Conservation (phyloP, 345 rosid species). For the Camelina hispida region DNA sequence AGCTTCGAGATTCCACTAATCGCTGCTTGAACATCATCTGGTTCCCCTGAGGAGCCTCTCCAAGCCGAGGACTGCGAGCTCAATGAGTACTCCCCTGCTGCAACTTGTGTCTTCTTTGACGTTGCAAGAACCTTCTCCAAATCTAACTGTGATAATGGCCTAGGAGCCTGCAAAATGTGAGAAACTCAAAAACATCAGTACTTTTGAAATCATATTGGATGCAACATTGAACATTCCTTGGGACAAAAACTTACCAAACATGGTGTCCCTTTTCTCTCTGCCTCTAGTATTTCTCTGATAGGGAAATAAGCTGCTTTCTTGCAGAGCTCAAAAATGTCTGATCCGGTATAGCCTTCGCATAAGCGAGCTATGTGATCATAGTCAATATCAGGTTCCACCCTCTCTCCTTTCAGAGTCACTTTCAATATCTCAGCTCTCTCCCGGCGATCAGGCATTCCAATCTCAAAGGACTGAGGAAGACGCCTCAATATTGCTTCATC, state of each 20-base stretch:
- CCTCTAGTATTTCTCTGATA: constrained; percentile 77
- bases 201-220: neutral
- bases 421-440: constrained; percentile 84
- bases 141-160: constrained; percentile 74
- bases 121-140: constrained; percentile 71
- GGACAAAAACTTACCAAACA: constrained; percentile 55
- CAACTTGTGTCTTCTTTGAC: constrained; percentile 73
- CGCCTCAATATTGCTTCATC: constrained; percentile 97
- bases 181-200: constrained; percentile 30
- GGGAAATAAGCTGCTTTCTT: constrained; percentile 96
- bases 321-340: constrained; percentile 95
- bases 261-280: constrained; percentile 80
- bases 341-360: constrained; percentile 88
- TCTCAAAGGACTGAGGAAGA: constrained; percentile 97
- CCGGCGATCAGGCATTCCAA: constrained; percentile 77
- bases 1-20: constrained; percentile 84
- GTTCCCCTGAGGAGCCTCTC: constrained; percentile 53
- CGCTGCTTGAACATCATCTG: constrained; percentile 84
- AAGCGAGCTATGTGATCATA: constrained; percentile 68
- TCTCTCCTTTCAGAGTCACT: constrained; percentile 85
- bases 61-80: constrained; percentile 60
- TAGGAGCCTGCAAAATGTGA: constrained; percentile 58
- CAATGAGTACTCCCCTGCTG: constrained; percentile 74
- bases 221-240: neutral
- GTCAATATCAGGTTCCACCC: constrained; percentile 65